A percentile compares a stretch with the other conserved stretches of the same genome.
phyloP scores from a whole-genome alignment of 768 basidiomycete genomes.

The Clathrus columnatus region DNA sequence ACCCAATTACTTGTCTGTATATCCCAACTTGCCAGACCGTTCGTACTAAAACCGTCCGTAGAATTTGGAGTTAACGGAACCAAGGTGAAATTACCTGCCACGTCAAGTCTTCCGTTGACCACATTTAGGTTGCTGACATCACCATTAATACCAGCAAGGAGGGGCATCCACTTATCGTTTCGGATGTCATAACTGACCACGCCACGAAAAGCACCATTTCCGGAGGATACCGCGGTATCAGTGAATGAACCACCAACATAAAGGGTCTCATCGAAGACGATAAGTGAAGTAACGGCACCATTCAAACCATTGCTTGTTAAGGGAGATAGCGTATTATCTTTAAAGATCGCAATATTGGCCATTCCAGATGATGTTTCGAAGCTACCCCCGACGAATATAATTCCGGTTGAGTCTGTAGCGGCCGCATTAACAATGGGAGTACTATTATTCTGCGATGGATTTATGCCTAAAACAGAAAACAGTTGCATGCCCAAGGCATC shows the following conservation, averaged over 20 bases:
- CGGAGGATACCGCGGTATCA: slow-evolving; percentile 50
- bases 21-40: slow-evolving; percentile 76
- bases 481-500: slow-evolving; percentile 57
- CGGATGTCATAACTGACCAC: slow-evolving; percentile 66
- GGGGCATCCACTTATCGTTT: slow-evolving; percentile 54
- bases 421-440: slow-evolving; percentile 28
- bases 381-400: slow-evolving; percentile 66
- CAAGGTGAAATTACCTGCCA: slow-evolving; percentile 70
- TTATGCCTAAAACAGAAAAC: slow-evolving; percentile 50
- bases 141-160: slow-evolving; percentile 73
- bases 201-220: slow-evolving; percentile 42
- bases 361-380: slow-evolving; percentile 56
- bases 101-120: slow-evolving; percentile 42
- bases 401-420: slow-evolving; percentile 56
- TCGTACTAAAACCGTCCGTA: slow-evolving; percentile 28
- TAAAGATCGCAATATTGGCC: slow-evolving; percentile 67
- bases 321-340: slow-evolving; percentile 43
- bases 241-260: slow-evolving; percentile 87
- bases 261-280: slow-evolving; percentile 52
- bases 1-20: slow-evolving; percentile 53
- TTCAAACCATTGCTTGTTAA: slow-evolving; percentile 67
- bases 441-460: slow-evolving; percentile 33
- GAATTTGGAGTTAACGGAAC: slow-evolving; percentile 25
- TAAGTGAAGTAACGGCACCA: slow-evolving; percentile 63
- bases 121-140: slow-evolving; percentile 53